phyloP scores from a whole-genome alignment of 1,284 basidiomycete species.

The Calocybe gambosa region DNA sequence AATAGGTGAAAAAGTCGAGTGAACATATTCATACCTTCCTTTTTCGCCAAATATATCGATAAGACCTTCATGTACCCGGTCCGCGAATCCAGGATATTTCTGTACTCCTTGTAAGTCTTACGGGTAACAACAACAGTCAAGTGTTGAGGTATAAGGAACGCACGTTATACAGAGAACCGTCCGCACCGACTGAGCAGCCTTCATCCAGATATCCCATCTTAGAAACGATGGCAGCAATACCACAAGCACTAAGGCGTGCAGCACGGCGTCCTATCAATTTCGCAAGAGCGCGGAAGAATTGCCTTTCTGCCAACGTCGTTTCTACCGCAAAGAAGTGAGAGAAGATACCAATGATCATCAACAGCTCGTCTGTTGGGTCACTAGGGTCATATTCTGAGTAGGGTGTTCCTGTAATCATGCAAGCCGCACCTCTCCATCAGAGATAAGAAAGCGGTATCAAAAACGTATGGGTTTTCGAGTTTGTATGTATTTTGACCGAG shows the following conservation, averaged over 20 bases:
- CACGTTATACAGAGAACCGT: conserved; percentile 91
- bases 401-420: background rate
- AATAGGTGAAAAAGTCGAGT: background rate
- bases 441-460: conserved; percentile 96
- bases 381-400: conserved; percentile 30
- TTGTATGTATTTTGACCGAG: conserved; percentile 98
- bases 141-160: conserved; percentile 23
- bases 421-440: conserved; percentile 79
- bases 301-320: conserved; percentile 89
- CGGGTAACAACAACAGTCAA: conserved; percentile 2
- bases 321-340: conserved; percentile 92
- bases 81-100: conserved; percentile 94
- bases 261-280: conserved; percentile 87
- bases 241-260: conserved; percentile 84
- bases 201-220: conserved; percentile 90
- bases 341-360: conserved; percentile 96
- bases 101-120: too few species aligned
- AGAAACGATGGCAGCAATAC: conserved; percentile 90
- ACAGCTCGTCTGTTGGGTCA: conserved; percentile 95
- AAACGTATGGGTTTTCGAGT: conserved; percentile 85
- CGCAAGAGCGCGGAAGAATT: conserved; percentile 91
- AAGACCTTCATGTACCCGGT: conserved; percentile 84
- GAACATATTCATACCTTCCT: conserved; percentile 54
- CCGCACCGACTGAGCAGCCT: conserved; percentile 85
- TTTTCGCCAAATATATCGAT: conserved; percentile 92